Evolutionary conservation across 2,329 filamentous ascomycete genomes (phyloP).

Genomic region (Helotiales sp.): DNA sequence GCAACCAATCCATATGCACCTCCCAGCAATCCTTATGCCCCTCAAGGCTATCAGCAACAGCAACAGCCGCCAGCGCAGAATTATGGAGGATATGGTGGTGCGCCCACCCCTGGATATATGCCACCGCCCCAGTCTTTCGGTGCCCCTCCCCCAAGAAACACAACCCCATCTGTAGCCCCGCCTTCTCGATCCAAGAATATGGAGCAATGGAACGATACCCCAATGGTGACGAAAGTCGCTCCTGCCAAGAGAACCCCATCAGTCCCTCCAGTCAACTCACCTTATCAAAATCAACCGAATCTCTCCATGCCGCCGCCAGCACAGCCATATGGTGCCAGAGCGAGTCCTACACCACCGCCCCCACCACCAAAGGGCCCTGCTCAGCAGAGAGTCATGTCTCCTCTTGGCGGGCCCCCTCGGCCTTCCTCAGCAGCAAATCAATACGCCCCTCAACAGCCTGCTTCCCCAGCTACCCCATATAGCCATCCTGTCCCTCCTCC

Average conservation of each 20-base stretch:
- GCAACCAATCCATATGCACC: slow-evolving; percentile 50
- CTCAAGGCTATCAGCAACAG: slow-evolving; percentile 41
- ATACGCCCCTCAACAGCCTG: slow-evolving; percentile 61
- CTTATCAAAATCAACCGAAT: slow-evolving; percentile 68
- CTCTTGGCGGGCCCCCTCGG: slow-evolving; percentile 54
- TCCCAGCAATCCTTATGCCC: slow-evolving; percentile 38
- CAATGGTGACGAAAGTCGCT: slow-evolving; percentile 76
- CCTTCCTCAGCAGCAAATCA: slow-evolving; percentile 57
- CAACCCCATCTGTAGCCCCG: slow-evolving; percentile 67
- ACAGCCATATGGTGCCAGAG: slow-evolving; percentile 58
- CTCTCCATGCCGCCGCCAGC: slow-evolving; percentile 56
- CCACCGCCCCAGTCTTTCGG: slow-evolving; percentile 39
- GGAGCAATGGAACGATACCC: slow-evolving; percentile 92
- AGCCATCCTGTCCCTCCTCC: slow-evolving; percentile 45
- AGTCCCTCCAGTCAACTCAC: slow-evolving; percentile 65
- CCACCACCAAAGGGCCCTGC: slow-evolving; percentile 81
- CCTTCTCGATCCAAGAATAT: slow-evolving; percentile 70
- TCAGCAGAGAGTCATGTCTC: slow-evolving; percentile 71
- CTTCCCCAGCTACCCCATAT: slow-evolving; percentile 42
- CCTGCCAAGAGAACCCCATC: slow-evolving; percentile 68
- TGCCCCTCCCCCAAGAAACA: slow-evolving; percentile 65
- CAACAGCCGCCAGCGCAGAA: slow-evolving; percentile 34
- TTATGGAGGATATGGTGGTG: slow-evolving; percentile 30
- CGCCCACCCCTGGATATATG: slow-evolving; percentile 28
- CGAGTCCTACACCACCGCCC: slow-evolving; percentile 70